Conservation (phyloP, 148 eudicot genomes). For the Vaccinium darrowii region DNA sequence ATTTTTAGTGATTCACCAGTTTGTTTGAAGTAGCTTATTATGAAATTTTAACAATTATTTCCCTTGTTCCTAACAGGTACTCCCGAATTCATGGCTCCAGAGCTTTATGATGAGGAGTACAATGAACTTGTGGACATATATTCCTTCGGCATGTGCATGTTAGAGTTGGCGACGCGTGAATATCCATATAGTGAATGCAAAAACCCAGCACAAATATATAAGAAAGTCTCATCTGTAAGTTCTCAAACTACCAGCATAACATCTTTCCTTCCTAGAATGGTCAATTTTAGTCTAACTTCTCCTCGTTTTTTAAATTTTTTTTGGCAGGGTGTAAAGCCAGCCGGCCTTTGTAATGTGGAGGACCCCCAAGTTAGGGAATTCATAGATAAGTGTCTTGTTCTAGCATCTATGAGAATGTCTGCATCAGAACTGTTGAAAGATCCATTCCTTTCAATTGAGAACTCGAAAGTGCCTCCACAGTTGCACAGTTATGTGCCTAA, state of each 20-base stretch:
- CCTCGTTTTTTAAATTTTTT: neutral
- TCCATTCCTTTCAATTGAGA: conserved; percentile 42
- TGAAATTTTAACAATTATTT: neutral
- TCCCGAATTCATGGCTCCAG: conserved; percentile 97
- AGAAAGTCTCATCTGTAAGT: conserved; percentile 78
- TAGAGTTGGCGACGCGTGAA: conserved; percentile 80
- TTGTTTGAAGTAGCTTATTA: neutral
- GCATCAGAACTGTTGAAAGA: conserved; percentile 55
- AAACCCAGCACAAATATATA: conserved; percentile 67
- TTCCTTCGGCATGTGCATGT: conserved; percentile 90
- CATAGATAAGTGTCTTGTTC: conserved; percentile 50
- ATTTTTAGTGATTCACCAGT: neutral
- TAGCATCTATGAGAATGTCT: conserved; percentile 41
- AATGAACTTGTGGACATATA: conserved; percentile 79
- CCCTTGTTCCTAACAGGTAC: conserved; percentile 48
- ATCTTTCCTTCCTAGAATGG: neutral
- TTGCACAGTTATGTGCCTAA: conserved; percentile 20
- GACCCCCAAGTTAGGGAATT: conserved; percentile 44
- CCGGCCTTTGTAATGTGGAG: conserved; percentile 39
- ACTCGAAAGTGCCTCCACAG: conserved; percentile 22
- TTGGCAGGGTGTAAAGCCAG: conserved; percentile 65
- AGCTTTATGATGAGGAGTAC: conserved; percentile 86
- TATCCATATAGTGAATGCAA: conserved; percentile 79
- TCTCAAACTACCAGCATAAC: neutral
- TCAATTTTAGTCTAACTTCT: neutral